These are phyloP conservation scores for Agarophyton chilense DNA, from an alignment of 23 red algal species.

Conservation along the genomic window DNA sequence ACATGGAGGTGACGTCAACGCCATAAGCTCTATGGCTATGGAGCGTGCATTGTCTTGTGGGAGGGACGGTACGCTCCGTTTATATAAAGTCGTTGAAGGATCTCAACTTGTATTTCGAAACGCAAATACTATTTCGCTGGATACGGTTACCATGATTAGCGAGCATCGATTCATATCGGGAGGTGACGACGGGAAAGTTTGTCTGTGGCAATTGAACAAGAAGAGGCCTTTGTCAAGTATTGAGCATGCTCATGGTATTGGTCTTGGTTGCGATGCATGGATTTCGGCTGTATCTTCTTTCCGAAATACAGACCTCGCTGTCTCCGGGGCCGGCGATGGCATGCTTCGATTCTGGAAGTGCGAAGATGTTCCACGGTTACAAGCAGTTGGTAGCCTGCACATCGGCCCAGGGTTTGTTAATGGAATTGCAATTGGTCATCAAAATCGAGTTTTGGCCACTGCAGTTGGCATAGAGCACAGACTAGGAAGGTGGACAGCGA, in stretches of 20 bases:
- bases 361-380: constrained; percentile 31
- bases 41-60: constrained; percentile 82
- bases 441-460: constrained; percentile 24
- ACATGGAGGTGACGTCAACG: constrained; percentile 75
- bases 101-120: constrained; percentile 89
- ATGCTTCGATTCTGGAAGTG: constrained; percentile 79
- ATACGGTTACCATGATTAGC: constrained; percentile 77
- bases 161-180: constrained; percentile 83
- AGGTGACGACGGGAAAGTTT: constrained; percentile 80
- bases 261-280: constrained; percentile 55
- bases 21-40: constrained; percentile 40
- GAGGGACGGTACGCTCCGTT: constrained; percentile 81
- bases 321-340: constrained; percentile 77
- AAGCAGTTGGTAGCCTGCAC: constrained; percentile 18
- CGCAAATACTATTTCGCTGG: constrained; percentile 63
- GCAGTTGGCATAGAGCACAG: constrained; percentile 92
- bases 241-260: constrained; percentile 57
- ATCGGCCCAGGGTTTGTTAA: constrained; percentile 85
- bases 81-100: constrained; percentile 91
- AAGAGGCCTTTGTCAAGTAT: constrained; percentile 78
- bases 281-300: constrained; percentile 65
- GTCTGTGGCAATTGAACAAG: constrained; percentile 77
- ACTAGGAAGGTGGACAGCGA: constrained; percentile 76
- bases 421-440: constrained; percentile 59
- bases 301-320: constrained; percentile 59